Conservation (phyloP, 2,329 filamentous ascomycete genomes). For the Gyromitra esculenta region DNA sequence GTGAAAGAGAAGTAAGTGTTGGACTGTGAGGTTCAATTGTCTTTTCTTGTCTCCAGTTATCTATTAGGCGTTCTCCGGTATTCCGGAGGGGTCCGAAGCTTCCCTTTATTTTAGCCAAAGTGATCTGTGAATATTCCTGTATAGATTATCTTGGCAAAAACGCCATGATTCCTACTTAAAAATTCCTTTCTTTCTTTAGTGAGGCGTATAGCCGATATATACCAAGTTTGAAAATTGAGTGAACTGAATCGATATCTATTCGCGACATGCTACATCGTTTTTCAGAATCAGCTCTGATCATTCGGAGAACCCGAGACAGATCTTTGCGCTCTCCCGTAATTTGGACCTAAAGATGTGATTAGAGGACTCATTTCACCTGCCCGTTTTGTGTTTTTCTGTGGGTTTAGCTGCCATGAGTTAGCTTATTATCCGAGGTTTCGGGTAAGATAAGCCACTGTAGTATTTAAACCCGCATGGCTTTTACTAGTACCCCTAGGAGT, state of each 20-base stretch:
- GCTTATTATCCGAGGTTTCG: background rate
- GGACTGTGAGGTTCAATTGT: background rate
- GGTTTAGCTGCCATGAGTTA: background rate
- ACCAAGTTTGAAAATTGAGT: background rate
- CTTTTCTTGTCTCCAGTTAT: background rate
- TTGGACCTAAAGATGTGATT: background rate
- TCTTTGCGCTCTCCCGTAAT: background rate
- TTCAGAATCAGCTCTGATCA: background rate
- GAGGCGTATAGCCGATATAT: background rate
- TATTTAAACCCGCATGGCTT: background rate
- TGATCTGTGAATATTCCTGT: background rate
- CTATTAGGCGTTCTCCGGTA: slow-evolving; percentile 1
- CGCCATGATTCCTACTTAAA: background rate
- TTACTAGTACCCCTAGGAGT: background rate
- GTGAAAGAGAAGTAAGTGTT: background rate
- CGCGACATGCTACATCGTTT: background rate
- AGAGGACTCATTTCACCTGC: background rate
- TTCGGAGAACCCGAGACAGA: background rate
- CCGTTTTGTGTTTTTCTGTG: background rate
- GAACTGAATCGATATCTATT: background rate
- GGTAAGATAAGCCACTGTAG: background rate
- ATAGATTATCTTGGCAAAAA: background rate
- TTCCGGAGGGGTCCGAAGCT: background rate
- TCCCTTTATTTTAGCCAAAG: background rate
- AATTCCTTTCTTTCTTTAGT: background rate